Conservation (phyloP, 352 stramenopile species). For the Globisporangium nagaii region DNA sequence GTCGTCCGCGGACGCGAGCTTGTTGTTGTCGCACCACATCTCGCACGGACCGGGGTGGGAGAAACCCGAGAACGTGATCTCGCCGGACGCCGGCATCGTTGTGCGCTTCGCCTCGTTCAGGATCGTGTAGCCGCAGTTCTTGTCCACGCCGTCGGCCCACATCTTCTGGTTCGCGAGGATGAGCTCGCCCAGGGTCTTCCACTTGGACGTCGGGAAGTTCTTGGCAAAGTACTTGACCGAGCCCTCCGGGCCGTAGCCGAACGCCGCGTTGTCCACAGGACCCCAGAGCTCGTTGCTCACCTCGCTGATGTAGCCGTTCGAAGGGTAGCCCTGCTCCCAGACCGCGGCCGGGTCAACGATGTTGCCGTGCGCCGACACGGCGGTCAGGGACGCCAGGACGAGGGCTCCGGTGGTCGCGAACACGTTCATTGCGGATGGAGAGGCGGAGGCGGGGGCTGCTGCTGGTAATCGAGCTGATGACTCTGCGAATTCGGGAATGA, state of each 20-base stretch:
- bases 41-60: conserved; percentile 54
- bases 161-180: conserved; percentile 25
- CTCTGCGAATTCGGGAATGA: neutral
- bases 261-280: conserved; percentile 12
- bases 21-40: conserved; percentile 53
- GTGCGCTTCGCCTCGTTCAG: conserved; percentile 22
- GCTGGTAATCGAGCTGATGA: neutral
- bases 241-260: conserved; percentile 18
- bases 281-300: conserved; percentile 18
- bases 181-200: conserved; percentile 20
- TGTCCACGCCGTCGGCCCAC: conserved; percentile 10
- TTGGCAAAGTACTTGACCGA: conserved; percentile 19
- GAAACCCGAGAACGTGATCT: conserved; percentile 48
- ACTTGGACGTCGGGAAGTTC: conserved; percentile 23
- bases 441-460: neutral
- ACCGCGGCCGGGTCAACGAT: conserved; percentile 36
- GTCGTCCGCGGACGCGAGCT: conserved; percentile 40
- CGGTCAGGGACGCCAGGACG: conserved; percentile 6
- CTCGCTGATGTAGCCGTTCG: conserved; percentile 21
- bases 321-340: conserved; percentile 21
- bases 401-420: conserved; percentile 3
- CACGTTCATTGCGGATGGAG: neutral
- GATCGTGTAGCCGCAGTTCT: conserved; percentile 19
- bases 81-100: conserved; percentile 23
- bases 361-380: conserved; percentile 22